phyloP scores from a whole-genome alignment of 257 asterid species.

The Rehmannia glutinosa region DNA sequence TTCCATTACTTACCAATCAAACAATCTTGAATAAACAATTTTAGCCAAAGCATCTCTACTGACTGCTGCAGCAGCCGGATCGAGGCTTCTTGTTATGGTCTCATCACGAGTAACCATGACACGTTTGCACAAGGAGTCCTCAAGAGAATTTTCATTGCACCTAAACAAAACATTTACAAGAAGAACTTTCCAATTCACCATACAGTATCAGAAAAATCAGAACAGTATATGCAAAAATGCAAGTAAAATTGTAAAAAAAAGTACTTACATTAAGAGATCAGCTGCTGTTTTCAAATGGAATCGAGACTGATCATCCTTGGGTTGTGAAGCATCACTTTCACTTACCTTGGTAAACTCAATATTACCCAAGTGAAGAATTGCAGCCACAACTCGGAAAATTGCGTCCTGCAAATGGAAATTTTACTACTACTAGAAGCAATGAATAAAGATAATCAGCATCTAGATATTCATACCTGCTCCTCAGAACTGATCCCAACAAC shows the following conservation, averaged over 20 bases:
- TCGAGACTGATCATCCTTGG: constrained; percentile 60
- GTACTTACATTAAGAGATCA: constrained; percentile 55
- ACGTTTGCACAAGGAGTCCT: constrained; percentile 66
- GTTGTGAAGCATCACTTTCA: constrained; percentile 56
- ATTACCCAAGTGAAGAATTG: constrained; percentile 77
- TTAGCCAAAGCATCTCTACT: constrained; percentile 75
- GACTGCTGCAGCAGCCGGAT: constrained; percentile 52
- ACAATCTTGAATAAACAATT: constrained; percentile 57
- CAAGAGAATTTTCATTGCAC: constrained; percentile 63
- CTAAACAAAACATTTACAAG: constrained; percentile 26
- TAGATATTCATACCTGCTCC: constrained; percentile 48
- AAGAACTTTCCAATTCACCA: constrained; percentile 14
- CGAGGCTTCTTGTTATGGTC: constrained; percentile 60
- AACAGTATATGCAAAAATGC: background rate
- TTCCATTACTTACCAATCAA: constrained; percentile 57
- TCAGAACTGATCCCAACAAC: constrained; percentile 61
- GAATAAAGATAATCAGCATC: background rate
- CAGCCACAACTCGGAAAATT: constrained; percentile 69
- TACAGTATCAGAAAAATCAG: background rate
- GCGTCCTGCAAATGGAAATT: constrained; percentile 52
- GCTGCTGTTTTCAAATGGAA: constrained; percentile 59
- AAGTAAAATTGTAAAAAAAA: background rate
- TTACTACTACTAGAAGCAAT: background rate
- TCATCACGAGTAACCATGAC: constrained; percentile 76
- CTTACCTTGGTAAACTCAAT: constrained; percentile 53